Base-by-base conservation (phyloP, 169 alveolate genomes). In the Plasmodium gonderi region DNA sequence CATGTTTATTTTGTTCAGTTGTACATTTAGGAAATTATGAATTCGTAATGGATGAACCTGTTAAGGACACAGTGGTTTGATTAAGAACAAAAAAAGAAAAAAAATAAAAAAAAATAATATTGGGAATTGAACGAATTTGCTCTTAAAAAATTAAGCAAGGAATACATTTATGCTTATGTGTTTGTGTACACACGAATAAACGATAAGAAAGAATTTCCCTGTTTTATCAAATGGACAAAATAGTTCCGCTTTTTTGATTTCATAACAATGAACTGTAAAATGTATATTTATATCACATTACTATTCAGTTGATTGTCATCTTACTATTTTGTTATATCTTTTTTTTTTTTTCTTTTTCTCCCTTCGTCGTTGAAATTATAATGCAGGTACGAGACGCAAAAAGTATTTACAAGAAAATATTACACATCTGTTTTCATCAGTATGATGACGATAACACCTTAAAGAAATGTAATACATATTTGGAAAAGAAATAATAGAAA, bases 41-140 rank as follows among this genome's bases (percentile, higher is more conserved):
- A 40, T 82, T 82, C 47, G 40, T 79, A 7, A 82, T 82, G 91
- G 91, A 82, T 82, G 91, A 82, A 40, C 91, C 91, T 26, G 60
- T 82, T 45, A 68, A 68, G 60, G 91, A 82, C 75, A 82, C 91
- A 29, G 76, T 82, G 91, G 91, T 69, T 68, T 68, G 91, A 31
- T 49, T 51, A 78, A 36, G 29, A 29, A 26, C 6, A 20, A 47
- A 23, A 78, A 47, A 49, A 49, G n/a, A n/a, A n/a, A n/a, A n/a
- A n/a, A n/a, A n/a, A n/a, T n/a, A n/a, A n/a, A n/a, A 60, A 60
- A 60, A 60, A 60, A 23, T 23, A 60, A 60, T 23, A 60, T 23
- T 7, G 64, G 76, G 23, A 79, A 26, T 14, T 7, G 12, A 4
- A 51, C 64, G 38, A 40, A 20, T 75, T 75, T 2, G 38, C 17